Base-by-base conservation (phyloP, 2,329 filamentous ascomycete species). In the Elsinoe ampelina region DNA sequence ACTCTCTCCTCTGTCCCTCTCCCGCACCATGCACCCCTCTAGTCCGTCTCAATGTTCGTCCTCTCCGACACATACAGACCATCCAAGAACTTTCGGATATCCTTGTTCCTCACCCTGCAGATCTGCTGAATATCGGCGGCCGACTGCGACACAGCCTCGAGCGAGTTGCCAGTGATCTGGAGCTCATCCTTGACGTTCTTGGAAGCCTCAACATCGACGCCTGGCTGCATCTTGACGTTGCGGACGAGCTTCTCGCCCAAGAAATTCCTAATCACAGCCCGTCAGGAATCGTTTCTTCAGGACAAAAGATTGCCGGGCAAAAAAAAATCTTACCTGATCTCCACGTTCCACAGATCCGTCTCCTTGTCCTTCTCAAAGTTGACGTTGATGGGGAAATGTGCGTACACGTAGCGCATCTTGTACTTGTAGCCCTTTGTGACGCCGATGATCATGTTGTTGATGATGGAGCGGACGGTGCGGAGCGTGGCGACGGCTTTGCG, bases 61-160 rank as follows among this genome's bases (percentile, higher is more conserved):
- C 89, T 87, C 87, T 98, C 93, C 74, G 91, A 96, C 72, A 98
- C 93, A 83, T 98, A 98, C 77, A 98, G 83, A 85, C 93, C 93
- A 81, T 98, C 95, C 83, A 98, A 85, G 87, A 98, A 98, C 87
- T 96, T 96, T 81, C 95, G 90, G 82, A 98, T 98, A 95, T 98
- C 93, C 90, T 98, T 98, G 89, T 98, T 98, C 77, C 90, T 86
- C 78, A 98, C 93, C 80, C 85, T 85, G 90, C 93, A 98, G 79
- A 93, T 91, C 80, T 98, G 93, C 83, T 98, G 93, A 76, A 98
- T 96, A 77, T 98, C 93, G 78, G 93, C 93, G 67, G 93, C 93
- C 73, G 86, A 90, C 82, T 98, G 93, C 71, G 93, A 98, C 66
- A 98, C 93, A 74, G 85, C 84, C 83, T 98, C 95, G 69, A 98